These are phyloP conservation scores for Kluyveromyces starmeri DNA, from an alignment of 805 yeast species.

Conservation along the genomic window DNA sequence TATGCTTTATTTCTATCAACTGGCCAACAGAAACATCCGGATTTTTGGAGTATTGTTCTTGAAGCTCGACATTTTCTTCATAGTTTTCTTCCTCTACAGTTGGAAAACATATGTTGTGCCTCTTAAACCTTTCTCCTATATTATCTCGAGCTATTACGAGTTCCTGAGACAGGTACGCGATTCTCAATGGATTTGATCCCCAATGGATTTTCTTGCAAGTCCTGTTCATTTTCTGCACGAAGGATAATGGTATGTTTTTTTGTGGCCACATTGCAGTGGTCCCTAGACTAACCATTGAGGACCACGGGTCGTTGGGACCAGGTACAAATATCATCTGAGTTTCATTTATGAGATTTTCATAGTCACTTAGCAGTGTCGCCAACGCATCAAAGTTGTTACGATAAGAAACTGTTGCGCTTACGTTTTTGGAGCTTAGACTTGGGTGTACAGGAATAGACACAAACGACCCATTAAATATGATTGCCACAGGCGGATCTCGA, in stretches of 20 bases:
- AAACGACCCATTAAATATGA: conserved; percentile 82
- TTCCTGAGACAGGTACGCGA: conserved; percentile 79
- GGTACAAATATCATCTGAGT: conserved; percentile 70
- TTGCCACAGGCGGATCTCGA: conserved; percentile 51
- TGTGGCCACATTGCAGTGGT: conserved; percentile 62
- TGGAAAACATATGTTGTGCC: conserved; percentile 56
- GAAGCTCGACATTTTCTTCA: conserved; percentile 14
- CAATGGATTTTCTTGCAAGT: conserved; percentile 45
- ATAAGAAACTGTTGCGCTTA: conserved; percentile 45
- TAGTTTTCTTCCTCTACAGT: conserved; percentile 28
- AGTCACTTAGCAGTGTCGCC: conserved; percentile 54
- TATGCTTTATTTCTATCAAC: conserved; percentile 27
- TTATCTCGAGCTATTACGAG: conserved; percentile 69
- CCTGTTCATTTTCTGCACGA: conserved; percentile 58
- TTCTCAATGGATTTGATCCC: conserved; percentile 71
- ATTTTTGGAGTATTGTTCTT: conserved; percentile 15
- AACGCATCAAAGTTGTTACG: conserved; percentile 65
- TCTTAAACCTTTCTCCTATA: conserved; percentile 55
- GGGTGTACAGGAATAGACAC: conserved; percentile 54
- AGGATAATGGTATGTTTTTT: conserved; percentile 57
- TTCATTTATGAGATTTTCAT: conserved; percentile 20
- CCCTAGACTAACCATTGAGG: conserved; percentile 58
- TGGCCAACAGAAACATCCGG: conserved; percentile 15
- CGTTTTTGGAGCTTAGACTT: conserved; percentile 41
- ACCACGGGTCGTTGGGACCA: conserved; percentile 93